These are phyloP conservation scores for Sporothrix humicola DNA, from an alignment of 2,329 filamentous ascomycete species.

Conservation along the genomic window DNA sequence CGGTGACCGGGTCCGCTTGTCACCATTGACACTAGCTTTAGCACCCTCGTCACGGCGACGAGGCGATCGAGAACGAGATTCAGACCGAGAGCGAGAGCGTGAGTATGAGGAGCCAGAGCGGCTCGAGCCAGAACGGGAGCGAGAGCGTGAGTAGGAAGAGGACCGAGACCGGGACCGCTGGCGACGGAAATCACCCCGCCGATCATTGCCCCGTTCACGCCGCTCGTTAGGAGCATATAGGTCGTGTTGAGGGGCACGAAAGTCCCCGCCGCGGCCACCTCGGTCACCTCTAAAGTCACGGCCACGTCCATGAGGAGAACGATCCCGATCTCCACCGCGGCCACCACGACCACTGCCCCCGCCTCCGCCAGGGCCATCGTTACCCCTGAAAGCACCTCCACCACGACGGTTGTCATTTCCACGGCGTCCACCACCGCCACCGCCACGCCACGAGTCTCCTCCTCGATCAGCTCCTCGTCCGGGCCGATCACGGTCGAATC, in stretches of 20 bases:
- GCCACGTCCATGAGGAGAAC: conserved; percentile 54
- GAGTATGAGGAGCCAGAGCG: conserved; percentile 47
- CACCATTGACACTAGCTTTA: not conserved
- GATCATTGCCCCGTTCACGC: conserved; percentile 47
- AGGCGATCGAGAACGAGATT: conserved; percentile 28
- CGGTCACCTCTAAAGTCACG: conserved; percentile 47
- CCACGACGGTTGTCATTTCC: conserved; percentile 41
- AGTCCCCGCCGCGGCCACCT: conserved; percentile 51
- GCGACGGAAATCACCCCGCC: conserved; percentile 50
- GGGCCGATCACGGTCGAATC: conserved; percentile 52
- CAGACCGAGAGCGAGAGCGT: conserved; percentile 35
- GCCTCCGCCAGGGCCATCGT: conserved; percentile 50
- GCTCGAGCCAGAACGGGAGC: conserved; percentile 39
- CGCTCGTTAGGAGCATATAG: conserved; percentile 60
- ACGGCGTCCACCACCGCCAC: conserved; percentile 59
- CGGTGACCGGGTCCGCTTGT: conserved; percentile 30
- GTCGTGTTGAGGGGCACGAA: conserved; percentile 49
- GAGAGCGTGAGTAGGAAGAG: conserved; percentile 41
- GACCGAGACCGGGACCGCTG: conserved; percentile 48
- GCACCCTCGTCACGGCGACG: not conserved
- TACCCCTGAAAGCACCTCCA: conserved; percentile 45
- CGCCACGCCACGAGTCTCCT: conserved; percentile 61
- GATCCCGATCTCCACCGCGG: conserved; percentile 54
- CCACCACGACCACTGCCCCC: conserved; percentile 55
- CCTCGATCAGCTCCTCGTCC: conserved; percentile 46